Conservation (phyloP, 2,329 filamentous ascomycete genomes). For the Cladophialophora psammophila region DNA sequence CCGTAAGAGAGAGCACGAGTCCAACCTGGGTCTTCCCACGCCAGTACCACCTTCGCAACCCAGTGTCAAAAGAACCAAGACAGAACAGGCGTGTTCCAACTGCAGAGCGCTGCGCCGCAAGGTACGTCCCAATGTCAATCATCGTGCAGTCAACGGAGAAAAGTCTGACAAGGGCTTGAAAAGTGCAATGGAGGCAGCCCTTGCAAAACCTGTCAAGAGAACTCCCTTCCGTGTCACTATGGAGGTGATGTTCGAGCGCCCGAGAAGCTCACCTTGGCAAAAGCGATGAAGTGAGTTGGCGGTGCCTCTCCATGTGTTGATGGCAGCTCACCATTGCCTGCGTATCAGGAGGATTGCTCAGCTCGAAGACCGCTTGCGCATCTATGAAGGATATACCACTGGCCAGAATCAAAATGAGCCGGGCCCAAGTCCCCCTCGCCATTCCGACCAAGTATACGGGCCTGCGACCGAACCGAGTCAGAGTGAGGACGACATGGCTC, state of each 20-base stretch:
- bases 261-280: slow-evolving; percentile 24
- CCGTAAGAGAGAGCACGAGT: slow-evolving; percentile 15
- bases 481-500: slow-evolving; percentile 26
- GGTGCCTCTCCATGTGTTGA: not conserved
- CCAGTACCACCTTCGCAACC: slow-evolving; percentile 3
- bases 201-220: slow-evolving; percentile 26
- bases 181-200: slow-evolving; percentile 28
- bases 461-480: not conserved
- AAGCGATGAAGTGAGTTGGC: slow-evolving; percentile 21
- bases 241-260: slow-evolving; percentile 21
- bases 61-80: slow-evolving; percentile 25
- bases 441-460: slow-evolving; percentile 16
- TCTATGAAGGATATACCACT: slow-evolving; percentile 19
- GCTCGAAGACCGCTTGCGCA: slow-evolving; percentile 22
- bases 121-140: slow-evolving; percentile 10
- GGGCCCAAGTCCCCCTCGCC: slow-evolving; percentile 1
- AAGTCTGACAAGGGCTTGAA: not conserved
- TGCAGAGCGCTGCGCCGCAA: slow-evolving; percentile 26
- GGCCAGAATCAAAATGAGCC: slow-evolving; percentile 4
- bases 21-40: slow-evolving; percentile 1
- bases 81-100: slow-evolving; percentile 29
- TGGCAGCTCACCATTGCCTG: not conserved
- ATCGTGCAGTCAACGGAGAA: not conserved
- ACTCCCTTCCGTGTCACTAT: slow-evolving; percentile 25
- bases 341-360: slow-evolving; percentile 22